Evolutionary conservation across 495 filamentous ascomycete species (phyloP), one percentile per base, ranked within the genome.

Genomic region (Neurospora sp.): DNA sequence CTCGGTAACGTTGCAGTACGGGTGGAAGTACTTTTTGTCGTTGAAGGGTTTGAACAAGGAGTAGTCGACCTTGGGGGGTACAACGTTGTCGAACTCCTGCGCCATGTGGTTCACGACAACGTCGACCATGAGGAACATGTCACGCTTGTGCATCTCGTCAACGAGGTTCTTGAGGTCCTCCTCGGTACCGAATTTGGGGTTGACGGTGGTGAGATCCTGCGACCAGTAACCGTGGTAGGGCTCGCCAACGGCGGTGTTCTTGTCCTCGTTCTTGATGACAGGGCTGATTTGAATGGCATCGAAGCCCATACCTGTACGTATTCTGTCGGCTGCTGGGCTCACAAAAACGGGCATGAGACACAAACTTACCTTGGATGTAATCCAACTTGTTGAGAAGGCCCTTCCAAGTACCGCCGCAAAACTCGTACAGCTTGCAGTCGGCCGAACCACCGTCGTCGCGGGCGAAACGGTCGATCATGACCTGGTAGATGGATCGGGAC

Each of bases 211-310:
- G 72, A 91, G 83, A 74, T 93, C 84, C 68, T 89, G 83, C 37
- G 90, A 87, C 91, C 90, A 93, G 80, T 92, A 94, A 7, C 92
- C 92, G 76, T 93, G 91, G 77, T 91, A 94, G 3, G 89, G 84
- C n/a, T 79, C 75, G 35, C 78, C 89, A 65, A 88, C 85, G 0
- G 79, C 70, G 5, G 86, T 88, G 14, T 85, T 76, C 2, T 82
- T 81, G 4, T 85, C 77, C 14, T 92, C 76, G 74, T 93, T 88
- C 59, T 84, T 81, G 27, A 90, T 90, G 31, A 95, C 85, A 3
- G 92, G 93, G 5, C 90, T 91, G 74, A 94, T 96, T 91, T 92
- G 94, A 72, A 94, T 85, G 27, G 92, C 91, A 70, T 90, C 90
- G 76, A 96, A 94, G 45, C 93, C 91, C 89, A 94, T 91, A 69